Base-by-base conservation (phyloP, 192 early-diverging fungal genomes). In the Podila clonocystis region DNA sequence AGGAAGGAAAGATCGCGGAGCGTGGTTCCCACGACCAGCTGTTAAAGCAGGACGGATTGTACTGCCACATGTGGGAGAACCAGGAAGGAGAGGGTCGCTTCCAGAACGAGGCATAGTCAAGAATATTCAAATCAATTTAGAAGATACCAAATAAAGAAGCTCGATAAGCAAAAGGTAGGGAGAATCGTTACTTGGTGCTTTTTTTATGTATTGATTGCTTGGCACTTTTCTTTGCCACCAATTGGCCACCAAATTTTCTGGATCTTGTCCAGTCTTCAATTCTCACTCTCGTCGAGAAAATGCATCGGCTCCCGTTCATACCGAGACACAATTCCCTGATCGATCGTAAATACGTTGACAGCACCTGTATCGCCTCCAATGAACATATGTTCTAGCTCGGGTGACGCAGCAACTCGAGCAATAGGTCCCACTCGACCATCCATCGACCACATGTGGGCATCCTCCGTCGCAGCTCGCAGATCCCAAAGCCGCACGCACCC, bases 61-160 rank as follows among this genome's bases (percentile, higher is more conserved):
- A 98, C 78, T 82, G 88, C 26, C 74, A 85, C 7, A 97, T 98
- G 96, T 98, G 96, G 96, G 61, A 61, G 19, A 90, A 89, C 5
- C 94, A 95, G 67, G 86, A 87, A 48, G 60, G 59, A 24, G 59
- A 61, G 30, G 15, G 17, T 30, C 22, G 26, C 1, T 61, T 61
- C 59, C 30, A 61, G 52, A n/a, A 55, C n/a, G 20, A 55, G 52
- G 24, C 1, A 26, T 9, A 24, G 11, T 45, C 11, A 45, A 2
- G 41, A 12, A 45, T 0, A 9, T 36, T 45, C 15, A 45, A 1
- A 45, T 17, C 13, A 1, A 0, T 13, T 17, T 33, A 6, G 4
- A 15, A 45, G 15, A 15, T 17, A 9, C 9, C 34, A n/a, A n/a
- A n/a, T n/a, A n/a, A n/a, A n/a, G n/a, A n/a, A n/a, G n/a, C n/a